Percentiles rank a stretch among this genome's conserved stretches.
phyloP scores from a whole-genome alignment of 768 basidiomycete genomes.

The Naematelia aurantialba region DNA sequence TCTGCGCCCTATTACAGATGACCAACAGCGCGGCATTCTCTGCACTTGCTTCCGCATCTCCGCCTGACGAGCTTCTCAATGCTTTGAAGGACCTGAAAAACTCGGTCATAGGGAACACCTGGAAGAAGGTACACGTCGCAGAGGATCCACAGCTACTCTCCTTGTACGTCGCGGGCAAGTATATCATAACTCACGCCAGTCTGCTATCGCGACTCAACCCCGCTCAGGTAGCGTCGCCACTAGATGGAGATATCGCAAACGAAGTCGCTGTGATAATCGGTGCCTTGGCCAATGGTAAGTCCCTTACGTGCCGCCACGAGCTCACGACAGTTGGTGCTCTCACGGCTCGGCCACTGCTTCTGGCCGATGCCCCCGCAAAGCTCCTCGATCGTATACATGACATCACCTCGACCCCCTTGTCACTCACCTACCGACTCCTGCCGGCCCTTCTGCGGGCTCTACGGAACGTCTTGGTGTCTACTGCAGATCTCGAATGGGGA shows the following conservation, averaged over 20 bases:
- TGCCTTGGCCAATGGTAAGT: slow-evolving; percentile 41
- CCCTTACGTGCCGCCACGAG: background rate
- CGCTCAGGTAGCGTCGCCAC: background rate
- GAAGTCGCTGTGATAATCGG: slow-evolving; percentile 47
- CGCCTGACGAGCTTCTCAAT: slow-evolving; percentile 14
- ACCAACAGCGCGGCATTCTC: slow-evolving; percentile 5
- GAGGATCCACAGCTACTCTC: slow-evolving; percentile 29
- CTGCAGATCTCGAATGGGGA: slow-evolving; percentile 46
- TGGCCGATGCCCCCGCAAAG: slow-evolving; percentile 18
- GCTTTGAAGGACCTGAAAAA: slow-evolving; percentile 48
- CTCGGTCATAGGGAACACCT: slow-evolving; percentile 46
- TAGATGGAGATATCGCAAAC: slow-evolving; percentile 31
- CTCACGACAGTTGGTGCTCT: slow-evolving; percentile 36
- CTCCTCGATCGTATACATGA: slow-evolving; percentile 22
- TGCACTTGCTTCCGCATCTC: background rate
- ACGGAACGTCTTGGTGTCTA: slow-evolving; percentile 40
- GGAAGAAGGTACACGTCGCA: slow-evolving; percentile 46
- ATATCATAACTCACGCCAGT: slow-evolving; percentile 1
- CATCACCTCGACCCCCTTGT: slow-evolving; percentile 7
- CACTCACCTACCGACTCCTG: slow-evolving; percentile 20
- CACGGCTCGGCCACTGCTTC: slow-evolving; percentile 29
- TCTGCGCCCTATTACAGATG: slow-evolving; percentile 1
- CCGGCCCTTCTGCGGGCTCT: slow-evolving; percentile 40
- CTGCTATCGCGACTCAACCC: slow-evolving; percentile 13
- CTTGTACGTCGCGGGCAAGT: slow-evolving; percentile 17